Base-by-base conservation (phyloP, 495 filamentous ascomycete genomes). In the Penicillium lividum region DNA sequence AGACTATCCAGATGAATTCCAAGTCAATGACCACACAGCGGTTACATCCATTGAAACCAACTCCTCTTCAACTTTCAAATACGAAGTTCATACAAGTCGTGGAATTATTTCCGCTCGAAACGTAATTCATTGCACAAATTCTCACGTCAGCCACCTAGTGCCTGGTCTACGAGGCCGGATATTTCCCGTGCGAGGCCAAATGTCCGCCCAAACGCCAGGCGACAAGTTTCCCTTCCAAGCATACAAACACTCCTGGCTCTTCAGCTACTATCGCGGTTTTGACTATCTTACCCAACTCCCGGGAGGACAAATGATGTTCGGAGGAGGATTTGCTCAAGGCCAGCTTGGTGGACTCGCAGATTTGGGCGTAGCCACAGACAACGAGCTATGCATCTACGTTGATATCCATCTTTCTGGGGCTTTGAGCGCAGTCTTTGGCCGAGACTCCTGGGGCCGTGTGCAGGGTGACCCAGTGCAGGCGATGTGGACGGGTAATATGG, bases 401-500 rank as follows among this genome's bases (percentile, higher is more conserved):
- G 65, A 73, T 29, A 74, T 71, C n/a, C 69, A 76, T 54, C 65
- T 74, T 3, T 68, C 61, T 0, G 71, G 67, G 1, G 64, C 64
- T 0, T 36, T 74, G 34, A 60, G 65, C 18, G 67, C 62, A 0
- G 47, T 72, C 11, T 75, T 75, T 56, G 65, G 72, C 27, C 47
- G 63, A 16, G 54, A 69, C 57, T 61, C 75, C 31, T 81, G 62
- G 73, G 74, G 58, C 42, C 36, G 51, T 53, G 68, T 60, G 46
- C 44, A 53, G 3, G 66, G 75, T 52, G 68, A 89, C 33, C 50
- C 72, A 9, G 82, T 89, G 0, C 78, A 78, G 36, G 76, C 77
- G 58, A 81, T 90, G 66, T 96, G 91, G 91, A 89, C 86, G 0
- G 91, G 91, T 0, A 88, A 90, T 54, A 94, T 93, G 91, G 90